Percentiles rank a stretch among this genome's conserved stretches.
phyloP scores from a whole-genome alignment of 2,329 filamentous ascomycete species.

The Cryphonectria japonica region DNA sequence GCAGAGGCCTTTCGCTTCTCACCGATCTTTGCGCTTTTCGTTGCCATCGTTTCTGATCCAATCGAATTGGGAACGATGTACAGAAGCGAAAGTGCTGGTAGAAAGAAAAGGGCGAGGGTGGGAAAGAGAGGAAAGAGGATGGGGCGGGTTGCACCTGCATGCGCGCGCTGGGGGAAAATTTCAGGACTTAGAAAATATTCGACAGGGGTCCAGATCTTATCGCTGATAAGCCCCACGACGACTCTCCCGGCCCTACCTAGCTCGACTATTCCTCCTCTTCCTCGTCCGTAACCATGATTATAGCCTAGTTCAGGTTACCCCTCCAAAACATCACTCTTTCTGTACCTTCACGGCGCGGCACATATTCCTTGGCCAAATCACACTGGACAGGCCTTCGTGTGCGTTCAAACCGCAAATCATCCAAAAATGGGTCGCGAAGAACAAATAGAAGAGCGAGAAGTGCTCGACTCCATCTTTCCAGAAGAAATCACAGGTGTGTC shows the following conservation, averaged over 20 bases:
- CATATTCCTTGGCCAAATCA: neutral
- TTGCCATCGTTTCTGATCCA: conserved; percentile 47
- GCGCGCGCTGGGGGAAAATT: conserved; percentile 22
- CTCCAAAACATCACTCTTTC: neutral
- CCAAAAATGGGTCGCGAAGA: conserved; percentile 73
- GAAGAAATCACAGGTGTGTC: conserved; percentile 89
- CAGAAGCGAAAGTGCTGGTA: neutral
- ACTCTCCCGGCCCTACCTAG: neutral
- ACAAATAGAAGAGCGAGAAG: conserved; percentile 93
- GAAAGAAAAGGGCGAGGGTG: neutral
- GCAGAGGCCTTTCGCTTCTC: conserved; percentile 62
- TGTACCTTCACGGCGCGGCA: neutral
- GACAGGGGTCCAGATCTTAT: conserved; percentile 16
- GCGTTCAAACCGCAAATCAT: neutral
- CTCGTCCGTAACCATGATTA: too few species aligned
- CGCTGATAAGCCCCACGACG: conserved; percentile 24
- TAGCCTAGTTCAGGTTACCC: neutral
- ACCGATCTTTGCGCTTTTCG: conserved; percentile 48
- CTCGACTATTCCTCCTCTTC: neutral
- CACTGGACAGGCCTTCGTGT: neutral
- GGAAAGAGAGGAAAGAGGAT: neutral
- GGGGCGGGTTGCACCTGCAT: too few species aligned
- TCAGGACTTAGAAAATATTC: conserved; percentile 19
- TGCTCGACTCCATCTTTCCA: conserved; percentile 97
- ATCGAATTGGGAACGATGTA: neutral